Percentiles rank a stretch among this genome's conserved stretches.
These are phyloP conservation scores for Pythium utonaiense DNA, from an alignment of 352 stramenopile species.

Conservation along the genomic window DNA sequence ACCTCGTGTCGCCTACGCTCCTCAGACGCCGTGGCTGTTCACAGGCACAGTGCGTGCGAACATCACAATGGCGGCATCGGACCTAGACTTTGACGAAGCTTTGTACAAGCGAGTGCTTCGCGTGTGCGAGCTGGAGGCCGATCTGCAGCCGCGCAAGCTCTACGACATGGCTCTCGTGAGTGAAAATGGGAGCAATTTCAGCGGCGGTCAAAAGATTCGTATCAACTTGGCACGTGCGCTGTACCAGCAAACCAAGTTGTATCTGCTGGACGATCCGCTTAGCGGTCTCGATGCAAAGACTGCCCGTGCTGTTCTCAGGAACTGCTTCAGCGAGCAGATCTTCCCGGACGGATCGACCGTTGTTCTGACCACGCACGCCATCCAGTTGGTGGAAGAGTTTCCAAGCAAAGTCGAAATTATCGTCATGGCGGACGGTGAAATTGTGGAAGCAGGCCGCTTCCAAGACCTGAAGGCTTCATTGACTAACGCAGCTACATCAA, in stretches of 20 bases:
- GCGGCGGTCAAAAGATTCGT: slow-evolving; percentile 75
- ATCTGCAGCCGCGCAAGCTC: slow-evolving; percentile 42
- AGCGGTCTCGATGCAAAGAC: slow-evolving; percentile 75
- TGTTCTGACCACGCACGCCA: slow-evolving; percentile 73
- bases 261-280: slow-evolving; percentile 88
- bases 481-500: background rate
- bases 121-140: slow-evolving; percentile 67
- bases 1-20: slow-evolving; percentile 50
- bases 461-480: slow-evolving; percentile 16
- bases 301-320: slow-evolving; percentile 39
- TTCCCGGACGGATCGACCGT: slow-evolving; percentile 49
- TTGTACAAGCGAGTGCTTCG: slow-evolving; percentile 52
- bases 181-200: slow-evolving; percentile 84
- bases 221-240: slow-evolving; percentile 84
- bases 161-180: slow-evolving; percentile 52
- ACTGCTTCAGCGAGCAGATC: slow-evolving; percentile 28
- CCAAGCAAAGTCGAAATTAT: slow-evolving; percentile 36
- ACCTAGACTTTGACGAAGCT: slow-evolving; percentile 25
- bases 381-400: slow-evolving; percentile 64
- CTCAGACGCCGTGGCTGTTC: slow-evolving; percentile 80
- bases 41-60: slow-evolving; percentile 55
- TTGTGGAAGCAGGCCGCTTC: slow-evolving; percentile 46
- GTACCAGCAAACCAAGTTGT: slow-evolving; percentile 63
- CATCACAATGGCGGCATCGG: slow-evolving; percentile 45
- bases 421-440: slow-evolving; percentile 49